phyloP scores from a whole-genome alignment of 2,329 filamentous ascomycete genomes.

The Sclerotinia subarctica region DNA sequence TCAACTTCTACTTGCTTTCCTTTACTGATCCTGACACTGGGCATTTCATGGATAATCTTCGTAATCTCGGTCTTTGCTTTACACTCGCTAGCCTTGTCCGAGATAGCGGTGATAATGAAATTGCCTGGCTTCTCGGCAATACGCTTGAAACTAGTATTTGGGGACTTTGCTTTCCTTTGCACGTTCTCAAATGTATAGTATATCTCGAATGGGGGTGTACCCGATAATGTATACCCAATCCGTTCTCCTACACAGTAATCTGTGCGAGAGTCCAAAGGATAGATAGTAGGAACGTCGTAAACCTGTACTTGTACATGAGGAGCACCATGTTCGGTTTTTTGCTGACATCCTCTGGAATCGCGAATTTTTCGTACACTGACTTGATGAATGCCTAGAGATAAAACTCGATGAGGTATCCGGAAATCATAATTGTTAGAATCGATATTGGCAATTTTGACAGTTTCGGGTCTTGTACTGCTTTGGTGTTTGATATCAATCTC shows the following conservation, averaged over 20 bases:
- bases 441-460: conserved; percentile 78
- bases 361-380: conserved; percentile 87
- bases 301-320: conserved; percentile 87
- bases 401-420: conserved; percentile 76
- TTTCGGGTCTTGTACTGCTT: conserved; percentile 73
- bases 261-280: conserved; percentile 74
- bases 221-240: conserved; percentile 86
- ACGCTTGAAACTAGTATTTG: conserved; percentile 82
- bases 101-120: conserved; percentile 82
- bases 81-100: conserved; percentile 86
- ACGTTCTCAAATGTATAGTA: conserved; percentile 84
- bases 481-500: conserved; percentile 94
- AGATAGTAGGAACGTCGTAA: conserved; percentile 88
- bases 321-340: conserved; percentile 66
- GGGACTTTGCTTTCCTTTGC: conserved; percentile 73
- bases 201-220: conserved; percentile 87
- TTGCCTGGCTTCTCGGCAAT: conserved; percentile 87
- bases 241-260: conserved; percentile 97
- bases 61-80: conserved; percentile 73
- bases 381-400: conserved; percentile 85
- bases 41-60: conserved; percentile 87
- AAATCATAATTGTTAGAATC: conserved; percentile 71
- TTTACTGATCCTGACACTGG: conserved; percentile 84
- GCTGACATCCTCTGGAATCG: conserved; percentile 82
- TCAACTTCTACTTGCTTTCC: conserved; percentile 79